A percentile compares a stretch with the other conserved stretches of the same genome.
Evolutionary conservation across 2,329 filamentous ascomycete genomes (phyloP).

Genomic region (Stemphylium vesicarium): DNA sequence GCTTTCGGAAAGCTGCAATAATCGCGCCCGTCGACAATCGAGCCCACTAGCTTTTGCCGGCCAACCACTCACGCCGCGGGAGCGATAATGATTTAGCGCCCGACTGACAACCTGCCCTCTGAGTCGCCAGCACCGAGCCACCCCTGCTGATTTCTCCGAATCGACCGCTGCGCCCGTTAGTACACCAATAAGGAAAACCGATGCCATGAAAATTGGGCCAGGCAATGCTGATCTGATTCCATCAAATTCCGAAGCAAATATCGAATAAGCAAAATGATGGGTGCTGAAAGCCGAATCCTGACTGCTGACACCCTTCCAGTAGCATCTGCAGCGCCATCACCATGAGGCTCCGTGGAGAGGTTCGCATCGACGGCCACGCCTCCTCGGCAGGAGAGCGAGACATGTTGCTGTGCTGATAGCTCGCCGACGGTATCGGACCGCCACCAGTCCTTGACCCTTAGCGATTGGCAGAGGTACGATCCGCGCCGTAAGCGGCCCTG

Average conservation of each 20-base stretch:
- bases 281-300: background rate
- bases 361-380: constrained; percentile 21
- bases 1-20: constrained; percentile 41
- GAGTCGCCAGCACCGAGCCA: constrained; percentile 37
- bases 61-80: constrained; percentile 40
- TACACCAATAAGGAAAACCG: constrained; percentile 38
- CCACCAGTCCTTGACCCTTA: constrained; percentile 30
- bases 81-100: constrained; percentile 47
- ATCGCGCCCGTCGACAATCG: constrained; percentile 35
- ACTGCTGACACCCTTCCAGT: constrained; percentile 43
- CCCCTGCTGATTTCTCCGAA: constrained; percentile 46
- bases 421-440: constrained; percentile 39
- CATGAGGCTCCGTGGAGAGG: constrained; percentile 30
- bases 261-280: constrained; percentile 32
- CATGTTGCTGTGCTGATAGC: constrained; percentile 31
- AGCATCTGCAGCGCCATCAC: constrained; percentile 31
- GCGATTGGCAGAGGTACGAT: constrained; percentile 42
- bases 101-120: constrained; percentile 36
- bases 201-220: constrained; percentile 36
- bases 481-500: constrained; percentile 42
- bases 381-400: constrained; percentile 28
- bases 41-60: constrained; percentile 44
- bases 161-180: constrained; percentile 37
- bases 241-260: constrained; percentile 48
- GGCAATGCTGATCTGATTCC: constrained; percentile 48